Evolutionary conservation across 1,139 yeast species (phyloP).

Genomic region (Sugiyamaella pinicola): DNA sequence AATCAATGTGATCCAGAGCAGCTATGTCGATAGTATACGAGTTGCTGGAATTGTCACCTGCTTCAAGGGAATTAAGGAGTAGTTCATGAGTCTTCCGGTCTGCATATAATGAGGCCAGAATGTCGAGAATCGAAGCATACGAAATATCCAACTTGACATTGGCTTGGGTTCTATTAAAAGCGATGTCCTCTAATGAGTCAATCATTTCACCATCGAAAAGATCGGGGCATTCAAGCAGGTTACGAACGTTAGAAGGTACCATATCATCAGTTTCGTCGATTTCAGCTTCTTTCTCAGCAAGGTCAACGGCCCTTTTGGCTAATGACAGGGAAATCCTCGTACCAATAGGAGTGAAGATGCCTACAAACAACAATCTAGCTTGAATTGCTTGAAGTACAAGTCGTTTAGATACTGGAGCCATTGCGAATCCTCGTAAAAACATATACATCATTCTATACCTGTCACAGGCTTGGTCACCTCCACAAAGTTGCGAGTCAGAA

Average conservation of each 20-base stretch:
- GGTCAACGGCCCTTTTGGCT: constrained; percentile 33
- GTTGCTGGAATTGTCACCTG: constrained; percentile 11
- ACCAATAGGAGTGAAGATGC: constrained; percentile 22
- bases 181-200: neutral
- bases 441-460: constrained; percentile 36
- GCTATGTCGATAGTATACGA: constrained; percentile 6
- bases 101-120: constrained; percentile 9
- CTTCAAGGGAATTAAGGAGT: constrained; percentile 6
- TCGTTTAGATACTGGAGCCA: constrained; percentile 36
- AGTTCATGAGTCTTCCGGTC: constrained; percentile 8
- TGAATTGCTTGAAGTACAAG: constrained; percentile 42
- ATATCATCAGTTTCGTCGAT: constrained; percentile 2
- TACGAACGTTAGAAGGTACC: constrained; percentile 7
- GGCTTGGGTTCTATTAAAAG: constrained; percentile 2
- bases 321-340: constrained; percentile 24
- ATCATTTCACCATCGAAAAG: constrained; percentile 15
- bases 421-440: constrained; percentile 37
- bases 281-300: constrained; percentile 7
- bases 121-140: constrained; percentile 15
- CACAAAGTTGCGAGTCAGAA: constrained; percentile 45
- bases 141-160: neutral
- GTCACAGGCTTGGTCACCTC: constrained; percentile 41
- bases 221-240: constrained; percentile 4
- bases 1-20: constrained; percentile 2
- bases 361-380: constrained; percentile 29